Conservation (phyloP, 1,284 basidiomycete genomes). For the Phylloporus sp. region DNA sequence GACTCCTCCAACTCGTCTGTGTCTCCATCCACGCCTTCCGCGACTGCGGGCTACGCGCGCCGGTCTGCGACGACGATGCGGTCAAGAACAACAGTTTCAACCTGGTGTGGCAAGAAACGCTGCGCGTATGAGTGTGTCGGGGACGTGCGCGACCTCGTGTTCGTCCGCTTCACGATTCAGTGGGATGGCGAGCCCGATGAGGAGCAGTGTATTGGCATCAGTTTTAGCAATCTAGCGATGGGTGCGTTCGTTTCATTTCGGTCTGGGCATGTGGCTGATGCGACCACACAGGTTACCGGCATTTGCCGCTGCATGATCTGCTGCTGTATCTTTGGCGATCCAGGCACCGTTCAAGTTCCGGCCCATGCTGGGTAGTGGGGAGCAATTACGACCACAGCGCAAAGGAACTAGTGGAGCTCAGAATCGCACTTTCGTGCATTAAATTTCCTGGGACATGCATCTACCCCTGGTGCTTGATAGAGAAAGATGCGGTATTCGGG, state of each 20-base stretch:
- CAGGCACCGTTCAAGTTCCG: conserved; percentile 1
- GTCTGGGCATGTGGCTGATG: neutral
- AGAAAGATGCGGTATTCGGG: neutral
- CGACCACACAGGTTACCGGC: conserved; percentile 65
- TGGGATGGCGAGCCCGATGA: conserved; percentile 69
- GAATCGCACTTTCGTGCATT: neutral
- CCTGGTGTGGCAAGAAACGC: conserved; percentile 82
- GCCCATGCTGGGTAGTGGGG: neutral
- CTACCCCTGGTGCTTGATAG: neutral
- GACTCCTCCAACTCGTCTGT: conserved; percentile 14
- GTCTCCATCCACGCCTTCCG: conserved; percentile 37
- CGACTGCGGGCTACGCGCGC: neutral
- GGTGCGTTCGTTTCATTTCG: conserved; percentile 34
- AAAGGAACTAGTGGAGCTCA: neutral
- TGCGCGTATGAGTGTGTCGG: conserved; percentile 77
- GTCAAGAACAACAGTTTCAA: conserved; percentile 91
- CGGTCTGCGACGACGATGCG: conserved; percentile 57
- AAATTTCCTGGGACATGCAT: neutral
- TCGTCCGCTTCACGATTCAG: conserved; percentile 79
- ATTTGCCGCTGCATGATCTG: conserved; percentile 83
- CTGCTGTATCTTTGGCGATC: neutral
- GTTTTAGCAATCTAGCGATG: conserved; percentile 70
- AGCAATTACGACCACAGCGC: neutral
- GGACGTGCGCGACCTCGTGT: conserved; percentile 82
- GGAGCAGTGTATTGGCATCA: conserved; percentile 73